A percentile compares a stretch with the other conserved stretches of the same genome.
These are phyloP conservation scores for Sugiyamaella qingdaonensis DNA, from an alignment of 805 yeast genomes.

Conservation along the genomic window DNA sequence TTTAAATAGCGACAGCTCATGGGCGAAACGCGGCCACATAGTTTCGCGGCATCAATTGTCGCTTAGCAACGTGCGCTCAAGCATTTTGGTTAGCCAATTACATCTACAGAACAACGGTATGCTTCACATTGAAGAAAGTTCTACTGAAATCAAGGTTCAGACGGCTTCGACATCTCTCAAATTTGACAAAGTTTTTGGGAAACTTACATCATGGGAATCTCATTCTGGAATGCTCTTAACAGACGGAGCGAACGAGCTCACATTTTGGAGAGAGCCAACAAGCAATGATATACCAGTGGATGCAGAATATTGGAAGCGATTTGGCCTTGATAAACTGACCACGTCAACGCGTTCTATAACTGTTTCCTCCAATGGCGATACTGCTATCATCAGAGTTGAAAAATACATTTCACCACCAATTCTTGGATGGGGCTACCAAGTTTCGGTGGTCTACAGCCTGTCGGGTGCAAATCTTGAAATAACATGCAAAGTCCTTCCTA, in stretches of 20 bases:
- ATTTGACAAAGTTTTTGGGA: slow-evolving; percentile 11
- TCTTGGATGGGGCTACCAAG: slow-evolving; percentile 29
- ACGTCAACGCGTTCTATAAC: slow-evolving; percentile 22
- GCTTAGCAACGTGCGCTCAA: not conserved
- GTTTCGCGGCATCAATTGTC: slow-evolving; percentile 30
- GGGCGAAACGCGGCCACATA: slow-evolving; percentile 25
- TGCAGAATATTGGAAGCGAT: slow-evolving; percentile 30
- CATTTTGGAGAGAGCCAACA: slow-evolving; percentile 34
- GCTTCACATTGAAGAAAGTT: not conserved
- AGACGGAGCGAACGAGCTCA: slow-evolving; percentile 11
- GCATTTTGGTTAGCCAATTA: no score
- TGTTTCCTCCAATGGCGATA: slow-evolving; percentile 29
- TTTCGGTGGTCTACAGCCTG: slow-evolving; percentile 15
- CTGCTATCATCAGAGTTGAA: slow-evolving; percentile 16
- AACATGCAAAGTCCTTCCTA: slow-evolving; percentile 1
- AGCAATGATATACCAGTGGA: slow-evolving; percentile 31
- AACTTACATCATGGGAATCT: slow-evolving; percentile 6
- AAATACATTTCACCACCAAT: slow-evolving; percentile 25
- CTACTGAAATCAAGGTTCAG: not conserved
- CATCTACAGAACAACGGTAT: no score
- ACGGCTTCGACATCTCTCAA: not conserved
- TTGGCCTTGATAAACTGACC: slow-evolving; percentile 13
- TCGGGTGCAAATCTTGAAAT: slow-evolving; percentile 1
- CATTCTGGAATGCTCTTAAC: slow-evolving; percentile 6
- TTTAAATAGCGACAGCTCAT: slow-evolving; percentile 9